These are phyloP conservation scores for Rhizopogon salebrosus DNA, from an alignment of 768 basidiomycete species.

Conservation along the genomic window DNA sequence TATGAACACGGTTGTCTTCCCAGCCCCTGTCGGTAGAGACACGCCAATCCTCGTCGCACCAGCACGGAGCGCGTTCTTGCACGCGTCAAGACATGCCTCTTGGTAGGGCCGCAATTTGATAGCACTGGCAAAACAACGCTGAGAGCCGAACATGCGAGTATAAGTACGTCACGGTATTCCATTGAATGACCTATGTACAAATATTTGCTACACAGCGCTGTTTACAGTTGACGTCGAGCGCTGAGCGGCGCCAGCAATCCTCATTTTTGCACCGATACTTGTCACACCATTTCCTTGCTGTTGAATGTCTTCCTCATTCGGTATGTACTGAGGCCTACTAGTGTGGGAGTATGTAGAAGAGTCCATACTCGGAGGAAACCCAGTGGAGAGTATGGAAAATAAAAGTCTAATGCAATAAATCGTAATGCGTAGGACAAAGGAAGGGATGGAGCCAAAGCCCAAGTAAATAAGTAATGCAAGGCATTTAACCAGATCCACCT, in stretches of 20 bases:
- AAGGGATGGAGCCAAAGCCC: constrained; percentile 29
- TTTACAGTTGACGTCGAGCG: neutral
- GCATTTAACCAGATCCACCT: constrained; percentile 54
- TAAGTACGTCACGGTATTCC: too few species aligned
- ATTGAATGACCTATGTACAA: neutral
- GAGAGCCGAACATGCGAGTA: neutral
- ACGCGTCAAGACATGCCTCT: constrained; percentile 71
- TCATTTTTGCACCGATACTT: too few species aligned
- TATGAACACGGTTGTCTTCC: constrained; percentile 91
- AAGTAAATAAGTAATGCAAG: constrained; percentile 7
- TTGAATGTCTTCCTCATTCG: constrained; percentile 12
- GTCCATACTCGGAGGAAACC: constrained; percentile 17
- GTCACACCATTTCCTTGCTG: too few species aligned
- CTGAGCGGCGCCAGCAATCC: too few species aligned
- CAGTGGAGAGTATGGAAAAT: constrained; percentile 24
- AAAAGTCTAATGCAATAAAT: constrained; percentile 28
- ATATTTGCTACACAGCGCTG: neutral
- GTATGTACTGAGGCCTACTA: constrained; percentile 13
- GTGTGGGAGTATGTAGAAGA: constrained; percentile 18
- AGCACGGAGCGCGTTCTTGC: constrained; percentile 59
- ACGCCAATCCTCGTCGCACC: constrained; percentile 79
- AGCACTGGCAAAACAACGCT: constrained; percentile 7
- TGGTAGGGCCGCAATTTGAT: constrained; percentile 78
- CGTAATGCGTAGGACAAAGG: constrained; percentile 14
- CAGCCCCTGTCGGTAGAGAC: constrained; percentile 79